Base-by-base conservation (phyloP, 257 asterid species). In the Nicotiana tabacum region DNA sequence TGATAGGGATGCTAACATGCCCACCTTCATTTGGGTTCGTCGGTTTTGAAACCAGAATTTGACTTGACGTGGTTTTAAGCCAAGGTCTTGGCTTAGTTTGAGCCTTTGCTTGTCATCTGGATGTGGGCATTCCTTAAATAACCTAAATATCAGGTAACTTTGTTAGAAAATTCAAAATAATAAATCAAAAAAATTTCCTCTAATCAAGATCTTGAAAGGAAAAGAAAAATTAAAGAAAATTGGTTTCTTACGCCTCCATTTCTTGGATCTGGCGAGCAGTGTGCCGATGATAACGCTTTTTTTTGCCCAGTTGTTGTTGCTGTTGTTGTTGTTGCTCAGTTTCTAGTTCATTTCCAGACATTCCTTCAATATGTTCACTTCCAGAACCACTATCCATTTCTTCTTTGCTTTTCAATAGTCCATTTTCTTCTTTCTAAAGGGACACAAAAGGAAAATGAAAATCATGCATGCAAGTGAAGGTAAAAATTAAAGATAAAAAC, bases 11-110 rank as follows among this genome's bases (percentile, higher is more conserved):
- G 87, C 80, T 85, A 82, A 76, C 46, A 58, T 62, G 81, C 85
- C 33, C 62, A 95, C 99, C 98, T 96, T 96, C 98, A 94, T 91
- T 85, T 96, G 99, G 55, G 99, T 96, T 17, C 99, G 87, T 32
- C 98, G 91, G 83, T 96, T 96, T 78, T 96, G 99, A 90, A 96
- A 96, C 99, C 99, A 96, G 66, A 96, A 96, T 89, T 96, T 96
- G 86, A 96, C 98, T 66, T 96, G 98, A 15, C 98, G 90, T 0
- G 98, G 99, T 85, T 94, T 94, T 18, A 96, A 98, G 66, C 98
- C 97, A 74, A 96, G 96, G 0, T 96, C 98, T 74, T 93, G 98
- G 92, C 99, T 96, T 2, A 96, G 89, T 79, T 87, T 93, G 16
- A 89, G 90, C 72, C 99, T 87, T 56, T 93, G 99, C 82, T 96